Conservation (phyloP, 192 early-diverging fungal species). For the Coemansia sp. region DNA sequence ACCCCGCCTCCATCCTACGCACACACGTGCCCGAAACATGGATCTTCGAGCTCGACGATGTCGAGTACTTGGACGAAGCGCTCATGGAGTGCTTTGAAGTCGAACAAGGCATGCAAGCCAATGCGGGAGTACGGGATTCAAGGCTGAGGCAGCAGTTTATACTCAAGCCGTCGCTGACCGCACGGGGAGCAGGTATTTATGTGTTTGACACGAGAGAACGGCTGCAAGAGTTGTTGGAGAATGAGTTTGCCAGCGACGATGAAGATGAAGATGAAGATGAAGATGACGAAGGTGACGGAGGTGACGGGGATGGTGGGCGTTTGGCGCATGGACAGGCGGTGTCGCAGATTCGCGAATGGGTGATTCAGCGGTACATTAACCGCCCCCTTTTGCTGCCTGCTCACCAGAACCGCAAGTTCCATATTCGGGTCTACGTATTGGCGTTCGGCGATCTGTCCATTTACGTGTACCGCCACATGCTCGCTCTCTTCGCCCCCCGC, state of each 20-base stretch:
- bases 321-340: constrained; percentile 15
- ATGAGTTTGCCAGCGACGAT: constrained; percentile 44
- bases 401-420: constrained; percentile 59
- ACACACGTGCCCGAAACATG: constrained; percentile 61
- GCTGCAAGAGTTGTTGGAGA: constrained; percentile 51
- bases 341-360: constrained; percentile 67
- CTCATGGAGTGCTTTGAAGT: constrained; percentile 67
- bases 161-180: constrained; percentile 64
- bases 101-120: constrained; percentile 53
- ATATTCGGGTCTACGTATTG: constrained; percentile 62
- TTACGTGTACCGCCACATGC: constrained; percentile 62
- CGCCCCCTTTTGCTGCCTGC: constrained; percentile 51
- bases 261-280: constrained; percentile 40
- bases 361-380: constrained; percentile 65
- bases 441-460: constrained; percentile 59
- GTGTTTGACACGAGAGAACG: constrained; percentile 59
- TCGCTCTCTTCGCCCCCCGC: constrained; percentile 61
- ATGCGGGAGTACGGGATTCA: constrained; percentile 37
- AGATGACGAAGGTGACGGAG: constrained; percentile 46
- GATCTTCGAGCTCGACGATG: constrained; percentile 62
- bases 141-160: constrained; percentile 55
- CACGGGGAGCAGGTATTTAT: constrained; percentile 61
- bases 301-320: constrained; percentile 10
- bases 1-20: constrained; percentile 55
- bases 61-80: constrained; percentile 66